A percentile compares a stretch with the other conserved stretches of the same genome.
Conservation (phyloP, 1,284 basidiomycete species). For the Rhodotorula glutinis region DNA sequence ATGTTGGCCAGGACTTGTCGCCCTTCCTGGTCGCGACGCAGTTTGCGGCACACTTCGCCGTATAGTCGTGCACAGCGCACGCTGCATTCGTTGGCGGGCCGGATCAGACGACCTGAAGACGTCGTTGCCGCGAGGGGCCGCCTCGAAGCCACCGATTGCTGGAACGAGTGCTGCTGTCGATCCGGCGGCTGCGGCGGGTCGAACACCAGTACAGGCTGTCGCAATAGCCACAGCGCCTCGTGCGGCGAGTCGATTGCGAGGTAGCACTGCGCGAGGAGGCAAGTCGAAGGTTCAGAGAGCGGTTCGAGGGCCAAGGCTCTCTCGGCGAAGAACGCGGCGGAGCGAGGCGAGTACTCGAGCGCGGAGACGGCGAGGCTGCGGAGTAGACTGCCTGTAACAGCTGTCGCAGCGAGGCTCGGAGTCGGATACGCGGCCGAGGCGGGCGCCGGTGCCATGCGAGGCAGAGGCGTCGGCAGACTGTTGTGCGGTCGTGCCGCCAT, state of each 20-base stretch:
- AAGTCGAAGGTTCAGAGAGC: slow-evolving; percentile 35
- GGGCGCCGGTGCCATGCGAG: too few species aligned
- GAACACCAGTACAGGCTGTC: slow-evolving; percentile 31
- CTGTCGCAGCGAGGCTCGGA: background rate
- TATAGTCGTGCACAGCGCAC: slow-evolving; percentile 44
- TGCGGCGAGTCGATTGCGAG: slow-evolving; percentile 17
- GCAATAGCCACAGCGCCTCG: slow-evolving; percentile 41
- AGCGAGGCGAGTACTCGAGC: slow-evolving; percentile 24
- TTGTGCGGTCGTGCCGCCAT: too few species aligned
- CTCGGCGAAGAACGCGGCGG: slow-evolving; percentile 45
- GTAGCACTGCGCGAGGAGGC: slow-evolving; percentile 34
- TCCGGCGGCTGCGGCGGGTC: slow-evolving; percentile 3
- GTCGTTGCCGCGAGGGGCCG: slow-evolving; percentile 3
- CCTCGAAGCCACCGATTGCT: background rate
- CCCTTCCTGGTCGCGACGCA: slow-evolving; percentile 43
- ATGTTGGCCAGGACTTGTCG: slow-evolving; percentile 37
- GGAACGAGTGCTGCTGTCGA: too few species aligned
- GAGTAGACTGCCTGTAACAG: slow-evolving; percentile 9
- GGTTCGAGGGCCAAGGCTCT: slow-evolving; percentile 41
- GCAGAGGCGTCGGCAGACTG: too few species aligned
- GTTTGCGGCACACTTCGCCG: slow-evolving; percentile 30
- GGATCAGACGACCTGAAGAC: slow-evolving; percentile 18
- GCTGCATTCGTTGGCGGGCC: slow-evolving; percentile 40
- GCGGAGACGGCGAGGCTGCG: slow-evolving; percentile 15
- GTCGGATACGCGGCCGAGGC: background rate